Evolutionary conservation across 2,329 filamentous ascomycete genomes (phyloP), one percentile per base, ranked within the genome.

Genomic region (Fusarium coffeatum): DNA sequence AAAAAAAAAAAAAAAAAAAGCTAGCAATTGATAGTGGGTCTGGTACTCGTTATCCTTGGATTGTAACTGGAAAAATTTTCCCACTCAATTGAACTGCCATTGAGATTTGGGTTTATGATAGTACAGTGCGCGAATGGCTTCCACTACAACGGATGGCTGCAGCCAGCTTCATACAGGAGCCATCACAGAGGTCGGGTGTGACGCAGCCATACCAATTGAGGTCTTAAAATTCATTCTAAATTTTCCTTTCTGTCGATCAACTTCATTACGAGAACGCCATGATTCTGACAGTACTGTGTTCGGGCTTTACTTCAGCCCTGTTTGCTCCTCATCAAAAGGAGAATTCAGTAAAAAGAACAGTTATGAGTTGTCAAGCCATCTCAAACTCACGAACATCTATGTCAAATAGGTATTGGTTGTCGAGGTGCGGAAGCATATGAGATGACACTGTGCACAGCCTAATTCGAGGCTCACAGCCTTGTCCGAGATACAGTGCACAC

Each of bases 21-120:
- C 53, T 64, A 43, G 58, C 61, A 66, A 64, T 69, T 63, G 65
- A 74, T 28, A 65, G 69, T 72, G 67, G 66, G 46, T 42, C 68
- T 49, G 51, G 45, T 55, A 40, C 62, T 73, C 58, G 15, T 8
- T 50, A 22, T 55, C 8, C 45, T 61, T 55, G 64, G 68, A 64
- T 37, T 51, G 60, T 55, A 56, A 54, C 43, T 37, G 69, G 32
- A 62, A 74, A 73, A 57, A 6, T 64, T 75, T 75, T 71, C 64
- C 55, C 46, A 50, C 15, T 43, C 37, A 41, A 37, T 27, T n/a
- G 13, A 53, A 20, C 23, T 40, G 32, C 23, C 37, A 42, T 25
- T 53, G 32, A 27, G 27, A 37, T 64, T 59, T 46, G 53, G 59
- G 49, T 50, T 59, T 51, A 58, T 30, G 37, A 43, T n/a, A 37